Percentiles rank a stretch among this genome's conserved stretches.
These are phyloP conservation scores for Antrodiella citrinella DNA, from an alignment of 768 basidiomycete species.

Conservation along the genomic window DNA sequence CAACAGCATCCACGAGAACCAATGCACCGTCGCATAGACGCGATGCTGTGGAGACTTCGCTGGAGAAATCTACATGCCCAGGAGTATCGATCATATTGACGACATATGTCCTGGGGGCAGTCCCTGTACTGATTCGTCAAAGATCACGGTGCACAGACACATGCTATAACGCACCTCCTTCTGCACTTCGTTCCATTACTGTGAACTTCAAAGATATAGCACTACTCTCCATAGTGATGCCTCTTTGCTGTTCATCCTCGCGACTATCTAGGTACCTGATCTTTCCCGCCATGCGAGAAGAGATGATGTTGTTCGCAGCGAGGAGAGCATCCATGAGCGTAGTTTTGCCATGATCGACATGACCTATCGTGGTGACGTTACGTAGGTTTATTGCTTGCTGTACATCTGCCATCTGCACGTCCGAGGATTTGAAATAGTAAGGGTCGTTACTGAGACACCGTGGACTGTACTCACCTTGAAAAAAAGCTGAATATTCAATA, in stretches of 20 bases:
- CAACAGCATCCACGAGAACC: conserved; percentile 92
- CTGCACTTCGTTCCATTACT: conserved; percentile 47
- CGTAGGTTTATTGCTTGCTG: conserved; percentile 41
- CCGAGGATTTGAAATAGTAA: too few relatives aligned
- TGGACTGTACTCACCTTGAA: too few relatives aligned
- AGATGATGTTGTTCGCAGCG: conserved; percentile 97
- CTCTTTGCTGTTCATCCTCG: conserved; percentile 95
- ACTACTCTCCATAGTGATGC: conserved; percentile 98
- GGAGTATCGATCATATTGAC: conserved; percentile 98
- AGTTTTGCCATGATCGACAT: conserved; percentile 95
- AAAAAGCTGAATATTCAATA: too few relatives aligned
- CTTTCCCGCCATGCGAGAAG: conserved; percentile 89
- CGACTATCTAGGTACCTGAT: conserved; percentile 92
- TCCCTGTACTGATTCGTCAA: conserved; percentile 40
- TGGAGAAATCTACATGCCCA: conserved; percentile 97
- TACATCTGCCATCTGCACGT: neutral
- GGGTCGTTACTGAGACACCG: too few relatives aligned
- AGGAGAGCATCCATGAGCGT: conserved; percentile 92
- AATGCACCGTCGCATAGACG: conserved; percentile 92
- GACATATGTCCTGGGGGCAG: conserved; percentile 59
- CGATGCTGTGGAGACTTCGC: conserved; percentile 92
- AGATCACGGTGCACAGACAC: conserved; percentile 7
- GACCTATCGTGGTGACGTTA: conserved; percentile 80
- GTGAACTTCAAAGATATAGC: conserved; percentile 88
- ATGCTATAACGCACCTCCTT: conserved; percentile 44